Base-by-base conservation (phyloP, 805 yeast genomes). In the Candida peoriensis region DNA sequence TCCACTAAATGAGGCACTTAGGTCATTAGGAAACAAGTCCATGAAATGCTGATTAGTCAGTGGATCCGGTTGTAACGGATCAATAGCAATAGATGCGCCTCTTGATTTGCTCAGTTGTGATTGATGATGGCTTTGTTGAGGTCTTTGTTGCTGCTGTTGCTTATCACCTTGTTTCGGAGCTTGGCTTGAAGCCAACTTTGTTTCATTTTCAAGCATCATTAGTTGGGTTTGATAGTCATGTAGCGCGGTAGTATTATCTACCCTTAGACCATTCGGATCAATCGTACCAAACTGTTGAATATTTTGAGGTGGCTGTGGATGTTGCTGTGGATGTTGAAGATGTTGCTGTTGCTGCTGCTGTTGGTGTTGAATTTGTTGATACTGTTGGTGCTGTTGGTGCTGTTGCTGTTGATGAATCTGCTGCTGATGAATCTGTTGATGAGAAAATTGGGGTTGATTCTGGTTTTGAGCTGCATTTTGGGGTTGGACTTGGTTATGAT, bases 211-310 rank as follows among this genome's bases (percentile, higher is more conserved):
- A 50, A 85, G 61, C 47, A 81, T 59, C 72, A 81, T 74, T 46
- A 83, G 63, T 54, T 84, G 90, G 67, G 76, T 78, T 55, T 85
- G 94, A 56, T 85, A 85, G 49, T 85, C 94, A 46, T 81, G 84
- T 28, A 85, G 61, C 2, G 88, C 88, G 42, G 69, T 70, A 38
- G 38, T 28, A 32, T 43, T 46, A 28, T 48, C 55, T 15, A 44
- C 45, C 31, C 52, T 37, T 11, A 42, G 24, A 1, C 43, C 44
- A 20, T 33, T 34, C 7, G 47, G 42, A 27, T 44, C 47, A 14
- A 22, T 18, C 25, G 32, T 28, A 3, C 22, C 37, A 16, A 28
- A 30, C 5, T 20, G 30, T 24, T 29, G 37, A 13, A 28, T 32
- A 3, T 19, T 32, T n/a, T 25, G 38, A 5, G 8, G 38, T 15